Conservation (phyloP, 1,284 basidiomycete genomes). For the Xanthoconium separans region DNA sequence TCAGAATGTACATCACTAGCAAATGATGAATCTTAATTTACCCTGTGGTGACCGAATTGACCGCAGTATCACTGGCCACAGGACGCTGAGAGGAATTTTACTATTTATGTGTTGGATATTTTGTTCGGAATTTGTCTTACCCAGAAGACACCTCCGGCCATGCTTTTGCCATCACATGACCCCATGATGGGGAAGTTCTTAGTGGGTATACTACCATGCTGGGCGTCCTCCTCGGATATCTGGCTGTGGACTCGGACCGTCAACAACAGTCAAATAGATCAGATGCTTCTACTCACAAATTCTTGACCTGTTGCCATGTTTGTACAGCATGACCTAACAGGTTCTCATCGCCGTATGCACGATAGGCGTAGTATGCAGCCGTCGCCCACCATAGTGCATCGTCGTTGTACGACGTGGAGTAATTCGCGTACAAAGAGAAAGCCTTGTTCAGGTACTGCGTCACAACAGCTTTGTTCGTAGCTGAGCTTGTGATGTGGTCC, state of each 20-base stretch:
- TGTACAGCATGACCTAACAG: constrained; percentile 43
- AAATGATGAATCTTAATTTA: constrained; percentile 15
- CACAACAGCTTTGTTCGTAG: constrained; percentile 1
- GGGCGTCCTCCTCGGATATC: constrained; percentile 40
- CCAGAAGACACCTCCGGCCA: background rate
- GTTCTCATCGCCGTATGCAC: constrained; percentile 43
- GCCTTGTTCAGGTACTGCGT: constrained; percentile 4
- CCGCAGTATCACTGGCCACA: constrained; percentile 36
- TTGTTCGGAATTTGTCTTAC: background rate
- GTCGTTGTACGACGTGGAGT: constrained; percentile 14
- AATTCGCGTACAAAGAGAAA: constrained; percentile 7
- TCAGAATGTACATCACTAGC: background rate
- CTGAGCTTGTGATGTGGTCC: constrained; percentile 2
- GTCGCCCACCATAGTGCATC: constrained; percentile 46
- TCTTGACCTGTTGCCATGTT: constrained; percentile 48
- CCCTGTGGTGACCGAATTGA: constrained; percentile 53
- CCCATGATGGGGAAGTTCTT: constrained; percentile 41
- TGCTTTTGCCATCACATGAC: constrained; percentile 41
- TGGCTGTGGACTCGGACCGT: constrained; percentile 1
- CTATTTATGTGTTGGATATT: background rate
- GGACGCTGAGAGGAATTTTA: constrained; percentile 31
- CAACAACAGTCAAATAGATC: background rate
- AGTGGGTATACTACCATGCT: constrained; percentile 34
- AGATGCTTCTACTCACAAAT: constrained; percentile 36
- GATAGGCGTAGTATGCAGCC: constrained; percentile 47